Conservation (phyloP, 148 eudicot species). For the Amaranthus hypochondriacus region DNA sequence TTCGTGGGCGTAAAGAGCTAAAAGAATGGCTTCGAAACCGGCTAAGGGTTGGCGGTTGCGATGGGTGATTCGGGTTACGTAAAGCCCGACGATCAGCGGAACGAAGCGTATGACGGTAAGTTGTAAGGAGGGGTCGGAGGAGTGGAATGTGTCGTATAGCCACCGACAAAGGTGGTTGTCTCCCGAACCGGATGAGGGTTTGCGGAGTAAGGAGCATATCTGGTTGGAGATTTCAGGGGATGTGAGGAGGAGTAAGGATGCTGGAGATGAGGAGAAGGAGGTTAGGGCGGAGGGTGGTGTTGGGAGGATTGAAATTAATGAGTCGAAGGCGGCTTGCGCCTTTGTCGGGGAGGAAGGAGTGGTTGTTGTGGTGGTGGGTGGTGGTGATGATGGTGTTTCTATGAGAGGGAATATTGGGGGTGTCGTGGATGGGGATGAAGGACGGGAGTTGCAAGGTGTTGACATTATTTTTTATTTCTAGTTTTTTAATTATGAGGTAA, state of each 20-base stretch:
- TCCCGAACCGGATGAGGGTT: constrained; percentile 71
- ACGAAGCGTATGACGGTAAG: constrained; percentile 72
- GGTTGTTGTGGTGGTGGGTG: constrained; percentile 9
- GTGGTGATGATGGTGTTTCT: constrained; percentile 17
- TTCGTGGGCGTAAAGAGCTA: constrained; percentile 72
- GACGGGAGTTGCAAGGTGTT: constrained; percentile 12
- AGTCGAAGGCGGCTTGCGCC: constrained; percentile 41
- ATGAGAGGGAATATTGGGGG: constrained; percentile 13
- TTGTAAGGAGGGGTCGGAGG: constrained; percentile 57
- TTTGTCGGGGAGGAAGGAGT: constrained; percentile 38
- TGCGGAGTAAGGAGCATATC: constrained; percentile 58
- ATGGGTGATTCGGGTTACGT: constrained; percentile 53
- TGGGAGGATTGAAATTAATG: constrained; percentile 54
- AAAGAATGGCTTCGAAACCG: constrained; percentile 79
- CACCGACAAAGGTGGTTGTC: constrained; percentile 79
- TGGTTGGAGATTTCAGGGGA: constrained; percentile 43
- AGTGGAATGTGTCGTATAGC: constrained; percentile 90
- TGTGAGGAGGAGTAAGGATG: constrained; percentile 57
- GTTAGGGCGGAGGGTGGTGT: constrained; percentile 29
- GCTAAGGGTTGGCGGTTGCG: constrained; percentile 51
- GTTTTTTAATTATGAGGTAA: not conserved
- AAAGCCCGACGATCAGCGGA: constrained; percentile 65
- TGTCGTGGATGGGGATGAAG: constrained; percentile 17
- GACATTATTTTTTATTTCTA: constrained; percentile 13
- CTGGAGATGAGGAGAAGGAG: constrained; percentile 41